Evolutionary conservation across 169 alveolate species (phyloP).

Genomic region (Neospora caninum): DNA sequence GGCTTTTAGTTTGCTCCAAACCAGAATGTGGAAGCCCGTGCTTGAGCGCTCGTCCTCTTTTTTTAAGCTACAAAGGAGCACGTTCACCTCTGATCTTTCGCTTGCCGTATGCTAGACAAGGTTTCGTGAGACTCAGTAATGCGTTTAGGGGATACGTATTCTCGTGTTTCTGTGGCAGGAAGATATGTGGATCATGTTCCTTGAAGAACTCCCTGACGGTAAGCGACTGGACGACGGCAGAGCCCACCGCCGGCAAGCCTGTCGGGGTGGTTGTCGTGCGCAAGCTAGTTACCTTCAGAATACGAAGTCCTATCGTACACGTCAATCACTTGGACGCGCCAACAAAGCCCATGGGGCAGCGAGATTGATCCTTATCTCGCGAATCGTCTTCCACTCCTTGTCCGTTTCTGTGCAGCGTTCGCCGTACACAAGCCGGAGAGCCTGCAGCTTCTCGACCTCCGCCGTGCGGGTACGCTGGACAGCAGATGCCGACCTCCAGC

Average conservation of each 20-base stretch:
- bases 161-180: slow-evolving; percentile 70
- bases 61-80: no score
- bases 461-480: slow-evolving; percentile 19
- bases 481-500: background rate
- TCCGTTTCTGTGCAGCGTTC: background rate
- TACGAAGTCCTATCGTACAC: background rate
- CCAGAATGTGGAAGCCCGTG: no score
- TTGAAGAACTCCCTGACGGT: slow-evolving; percentile 82
- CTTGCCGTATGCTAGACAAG: no score
- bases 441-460: slow-evolving; percentile 49
- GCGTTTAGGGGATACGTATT: no score
- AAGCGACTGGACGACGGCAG: background rate
- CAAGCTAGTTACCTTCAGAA: background rate
- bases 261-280: background rate
- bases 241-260: background rate
- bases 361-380: no score
- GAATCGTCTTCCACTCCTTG: background rate
- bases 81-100: no score
- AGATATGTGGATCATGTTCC: slow-evolving; percentile 86
- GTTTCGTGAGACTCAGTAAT: no score
- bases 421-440: slow-evolving; percentile 30
- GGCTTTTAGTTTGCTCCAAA: no score
- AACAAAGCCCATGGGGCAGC: no score
- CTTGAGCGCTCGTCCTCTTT: no score
- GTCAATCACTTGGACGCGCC: background rate